Percentiles rank a stretch among this genome's conserved stretches.
These are phyloP conservation scores for Marasmius fiardii DNA, from an alignment of 1,284 basidiomycete genomes.

Conservation along the genomic window DNA sequence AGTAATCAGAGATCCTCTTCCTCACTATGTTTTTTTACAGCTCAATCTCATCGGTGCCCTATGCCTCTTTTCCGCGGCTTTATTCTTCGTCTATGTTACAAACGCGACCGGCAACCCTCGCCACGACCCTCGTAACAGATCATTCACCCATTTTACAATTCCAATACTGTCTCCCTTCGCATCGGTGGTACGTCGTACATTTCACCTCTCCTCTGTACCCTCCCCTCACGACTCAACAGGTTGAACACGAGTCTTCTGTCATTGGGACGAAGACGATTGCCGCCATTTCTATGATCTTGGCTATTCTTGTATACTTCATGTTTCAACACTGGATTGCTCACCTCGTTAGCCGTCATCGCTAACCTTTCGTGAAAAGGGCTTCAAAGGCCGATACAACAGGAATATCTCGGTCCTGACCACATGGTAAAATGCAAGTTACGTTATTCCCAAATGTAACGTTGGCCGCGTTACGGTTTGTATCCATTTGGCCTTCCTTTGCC, in stretches of 20 bases:
- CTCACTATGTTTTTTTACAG: constrained; percentile 26
- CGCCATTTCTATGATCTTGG: constrained; percentile 31
- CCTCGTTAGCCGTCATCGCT: background rate
- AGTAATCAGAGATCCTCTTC: background rate
- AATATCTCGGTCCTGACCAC: too few species aligned
- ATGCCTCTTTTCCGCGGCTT: constrained; percentile 33
- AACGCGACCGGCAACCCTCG: constrained; percentile 28
- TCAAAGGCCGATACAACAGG: background rate
- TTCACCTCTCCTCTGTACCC: background rate
- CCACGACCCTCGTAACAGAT: constrained; percentile 24
- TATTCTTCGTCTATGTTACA: constrained; percentile 41
- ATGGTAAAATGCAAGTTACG: too few species aligned
- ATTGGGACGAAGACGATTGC: constrained; percentile 43
- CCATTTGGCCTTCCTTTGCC: too few species aligned
- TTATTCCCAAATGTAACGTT: too few species aligned
- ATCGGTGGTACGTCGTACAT: constrained; percentile 47
- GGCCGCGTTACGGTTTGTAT: too few species aligned
- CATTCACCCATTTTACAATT: constrained; percentile 59
- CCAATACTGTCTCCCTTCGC: constrained; percentile 67
- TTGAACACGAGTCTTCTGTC: constrained; percentile 60
- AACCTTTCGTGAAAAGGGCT: background rate
- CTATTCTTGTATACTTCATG: constrained; percentile 35
- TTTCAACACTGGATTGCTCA: constrained; percentile 31
- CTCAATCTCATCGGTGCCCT: constrained; percentile 36
- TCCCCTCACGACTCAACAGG: constrained; percentile 28